Percentiles rank a stretch among this genome's conserved stretches.
Conservation (phyloP, 2,329 filamentous ascomycete genomes). For the Talaromyces atroroseus region DNA sequence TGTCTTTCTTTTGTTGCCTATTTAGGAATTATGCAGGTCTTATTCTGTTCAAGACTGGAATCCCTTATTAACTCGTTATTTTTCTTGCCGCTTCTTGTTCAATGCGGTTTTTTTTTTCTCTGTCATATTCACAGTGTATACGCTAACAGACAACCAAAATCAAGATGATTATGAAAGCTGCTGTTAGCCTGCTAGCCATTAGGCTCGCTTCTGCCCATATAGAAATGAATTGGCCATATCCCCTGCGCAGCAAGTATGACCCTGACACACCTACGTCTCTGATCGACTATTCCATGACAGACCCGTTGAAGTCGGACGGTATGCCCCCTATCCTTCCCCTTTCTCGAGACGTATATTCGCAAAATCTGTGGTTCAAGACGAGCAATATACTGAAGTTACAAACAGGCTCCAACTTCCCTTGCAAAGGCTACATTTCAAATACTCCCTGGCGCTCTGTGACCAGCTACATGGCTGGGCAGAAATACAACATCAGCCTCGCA, state of each 20-base stretch:
- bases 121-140: background rate
- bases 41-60: background rate
- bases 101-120: background rate
- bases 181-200: background rate
- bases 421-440: constrained; percentile 61
- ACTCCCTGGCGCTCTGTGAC: constrained; percentile 50
- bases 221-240: constrained; percentile 52
- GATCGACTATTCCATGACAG: constrained; percentile 67
- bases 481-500: constrained; percentile 58
- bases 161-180: background rate
- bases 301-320: constrained; percentile 48
- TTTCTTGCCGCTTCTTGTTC: background rate
- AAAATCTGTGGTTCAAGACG: no score
- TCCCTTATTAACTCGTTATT: background rate
- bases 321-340: background rate
- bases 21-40: background rate
- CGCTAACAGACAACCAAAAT: background rate
- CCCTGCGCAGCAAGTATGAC: constrained; percentile 48
- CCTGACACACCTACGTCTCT: constrained; percentile 36
- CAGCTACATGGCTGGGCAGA: constrained; percentile 57
- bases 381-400: no score
- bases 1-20: background rate
- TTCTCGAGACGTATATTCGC: background rate
- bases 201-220: constrained; percentile 40
- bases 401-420: constrained; percentile 63